Evolutionary conservation across 441 rosid genomes (phyloP), one percentile per base, ranked within the genome.

Genomic region (Theobroma grandiflorum): DNA sequence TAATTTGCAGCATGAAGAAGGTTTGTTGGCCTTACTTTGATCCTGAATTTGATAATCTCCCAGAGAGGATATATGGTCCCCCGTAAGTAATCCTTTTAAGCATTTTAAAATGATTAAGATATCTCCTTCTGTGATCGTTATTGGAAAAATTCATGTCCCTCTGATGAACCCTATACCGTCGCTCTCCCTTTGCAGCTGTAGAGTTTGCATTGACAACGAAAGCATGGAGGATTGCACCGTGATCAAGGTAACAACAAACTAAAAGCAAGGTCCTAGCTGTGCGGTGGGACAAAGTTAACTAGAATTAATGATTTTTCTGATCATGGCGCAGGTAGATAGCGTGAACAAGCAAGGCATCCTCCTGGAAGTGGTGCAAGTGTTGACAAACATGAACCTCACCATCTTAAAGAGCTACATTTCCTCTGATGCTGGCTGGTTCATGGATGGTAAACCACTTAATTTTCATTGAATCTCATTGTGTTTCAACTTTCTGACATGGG

Each of bases 1-100:
- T 53, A 22, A 38, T 82, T 75, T 38, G 83, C 84, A 86, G 85
- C 70, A 94, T 91, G 93, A 86, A 86, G 86, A 85, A 88, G 74
- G 91, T 94, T 80, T 86, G 90, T 22, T 89, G 86, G 95, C 96
- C 98, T 55, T 92, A 94, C 86, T 92, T 91, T 59, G 98, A 94
- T 88, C 98, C 98, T 8, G 96, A 94, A 55, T 94, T 90, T 14
- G 90, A 92, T 10, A 88, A 62, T 69, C 91, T 94, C 73, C 84
- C 85, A 2, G 97, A 94, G 85, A 91, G 95, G 76, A 82, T 94
- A 38, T 86, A 88, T 1, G 94, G 97, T 5, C 95, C 98, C 0
- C 86, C 89, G 97, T 94, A 81, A 77, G 85, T 81, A 31, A 43
- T 8, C 14, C 5, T 43, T 52, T 22, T 22, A 15, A 26, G 4